Evolutionary conservation across 805 yeast genomes (phyloP).

Genomic region (Tetrapisispora pingtungensis): DNA sequence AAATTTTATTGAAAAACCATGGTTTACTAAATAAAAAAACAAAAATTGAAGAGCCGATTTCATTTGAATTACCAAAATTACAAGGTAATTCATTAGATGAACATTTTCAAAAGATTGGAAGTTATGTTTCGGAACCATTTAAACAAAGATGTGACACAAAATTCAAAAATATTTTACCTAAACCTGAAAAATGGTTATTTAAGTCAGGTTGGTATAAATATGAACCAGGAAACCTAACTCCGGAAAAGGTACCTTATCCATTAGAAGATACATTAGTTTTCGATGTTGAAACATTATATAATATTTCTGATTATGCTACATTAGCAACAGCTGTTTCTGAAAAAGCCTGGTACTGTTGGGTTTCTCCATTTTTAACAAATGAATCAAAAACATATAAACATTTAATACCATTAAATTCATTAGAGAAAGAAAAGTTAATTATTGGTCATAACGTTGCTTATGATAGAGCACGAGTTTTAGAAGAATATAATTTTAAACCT

Average conservation of each 20-base stretch:
- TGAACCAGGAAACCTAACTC: conserved; percentile 37
- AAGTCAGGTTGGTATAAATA: conserved; percentile 79
- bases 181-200: conserved; percentile 46
- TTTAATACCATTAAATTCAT: conserved; percentile 64
- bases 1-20: conserved; percentile 47
- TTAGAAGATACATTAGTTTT: conserved; percentile 63
- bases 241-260: conserved; percentile 58
- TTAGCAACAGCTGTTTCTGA: conserved; percentile 71
- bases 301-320: conserved; percentile 61
- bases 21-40: conserved; percentile 72
- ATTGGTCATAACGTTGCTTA: conserved; percentile 88
- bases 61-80: conserved; percentile 54
- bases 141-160: conserved; percentile 36
- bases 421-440: conserved; percentile 42
- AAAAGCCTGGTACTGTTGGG: conserved; percentile 90
- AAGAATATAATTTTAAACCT: conserved; percentile 63
- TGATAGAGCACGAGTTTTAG: conserved; percentile 77
- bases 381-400: conserved; percentile 43
- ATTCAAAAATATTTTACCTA: conserved; percentile 31
- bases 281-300: conserved; percentile 83
- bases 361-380: conserved; percentile 69
- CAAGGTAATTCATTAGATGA: conserved; percentile 69
- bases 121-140: conserved; percentile 50
- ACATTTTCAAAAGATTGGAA: conserved; percentile 71
- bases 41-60: conserved; percentile 47